Evolutionary conservation across 345 rosid genomes (phyloP).

Genomic region (Erucastrum elatum): DNA sequence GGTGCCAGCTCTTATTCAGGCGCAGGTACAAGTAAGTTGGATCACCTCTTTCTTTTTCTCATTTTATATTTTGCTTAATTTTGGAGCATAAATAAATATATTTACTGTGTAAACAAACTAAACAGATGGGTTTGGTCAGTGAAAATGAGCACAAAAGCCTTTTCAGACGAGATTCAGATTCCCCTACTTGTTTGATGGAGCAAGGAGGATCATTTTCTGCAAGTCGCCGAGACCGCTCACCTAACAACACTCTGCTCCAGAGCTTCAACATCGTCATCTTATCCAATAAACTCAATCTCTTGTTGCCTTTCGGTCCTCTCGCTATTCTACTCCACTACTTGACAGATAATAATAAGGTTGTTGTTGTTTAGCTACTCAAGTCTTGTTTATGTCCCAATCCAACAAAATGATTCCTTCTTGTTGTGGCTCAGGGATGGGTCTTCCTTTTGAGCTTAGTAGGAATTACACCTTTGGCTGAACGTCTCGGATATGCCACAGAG

Average conservation of each 20-base stretch:
- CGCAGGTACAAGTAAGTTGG: slow-evolving; percentile 36
- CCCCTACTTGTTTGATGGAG: slow-evolving; percentile 20
- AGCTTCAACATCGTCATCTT: slow-evolving; percentile 53
- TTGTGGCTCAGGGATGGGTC: slow-evolving; percentile 71
- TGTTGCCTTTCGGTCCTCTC: slow-evolving; percentile 87
- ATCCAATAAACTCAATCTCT: slow-evolving; percentile 78
- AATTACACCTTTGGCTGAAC: slow-evolving; percentile 93
- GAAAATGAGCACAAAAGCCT: slow-evolving; percentile 32
- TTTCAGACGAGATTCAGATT: slow-evolving; percentile 34
- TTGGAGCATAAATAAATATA: neutral
- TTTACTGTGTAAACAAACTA: neutral
- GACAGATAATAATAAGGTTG: slow-evolving; percentile 60
- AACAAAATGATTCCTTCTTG: neutral
- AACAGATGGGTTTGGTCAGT: slow-evolving; percentile 35
- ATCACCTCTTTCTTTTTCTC: neutral
- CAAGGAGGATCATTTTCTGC: slow-evolving; percentile 36
- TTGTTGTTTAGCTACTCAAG: neutral
- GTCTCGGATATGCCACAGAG: slow-evolving; percentile 98
- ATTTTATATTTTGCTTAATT: neutral
- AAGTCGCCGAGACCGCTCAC: slow-evolving; percentile 11
- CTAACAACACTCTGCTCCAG: slow-evolving; percentile 25
- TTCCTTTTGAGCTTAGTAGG: slow-evolving; percentile 84
- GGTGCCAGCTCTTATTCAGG: slow-evolving; percentile 38
- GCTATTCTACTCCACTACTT: slow-evolving; percentile 62
- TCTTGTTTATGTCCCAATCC: neutral